Conservation (phyloP, 352 stramenopile species). For the Globisporangium canariense region DNA sequence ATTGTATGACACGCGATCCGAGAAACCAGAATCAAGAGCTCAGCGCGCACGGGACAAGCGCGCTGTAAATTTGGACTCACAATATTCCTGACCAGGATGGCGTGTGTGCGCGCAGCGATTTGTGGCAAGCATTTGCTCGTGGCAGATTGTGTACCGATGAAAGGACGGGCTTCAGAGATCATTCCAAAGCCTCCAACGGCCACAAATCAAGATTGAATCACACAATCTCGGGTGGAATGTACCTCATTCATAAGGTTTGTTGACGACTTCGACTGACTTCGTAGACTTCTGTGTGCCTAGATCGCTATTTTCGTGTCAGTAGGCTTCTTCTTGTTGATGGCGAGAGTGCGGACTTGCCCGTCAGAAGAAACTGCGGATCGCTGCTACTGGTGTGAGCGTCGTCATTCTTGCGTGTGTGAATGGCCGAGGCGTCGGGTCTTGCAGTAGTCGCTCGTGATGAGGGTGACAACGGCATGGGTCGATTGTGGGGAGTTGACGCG, state of each 20-base stretch:
- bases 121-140: neutral
- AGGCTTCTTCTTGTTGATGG: neutral
- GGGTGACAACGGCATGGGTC: neutral
- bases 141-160: neutral
- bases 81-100: neutral
- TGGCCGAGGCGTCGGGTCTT: neutral
- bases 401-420: neutral
- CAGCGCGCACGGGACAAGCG: neutral
- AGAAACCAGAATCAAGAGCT: constrained; percentile 1
- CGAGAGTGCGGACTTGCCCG: constrained; percentile 4
- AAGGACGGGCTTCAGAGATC: neutral
- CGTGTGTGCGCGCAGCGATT: neutral
- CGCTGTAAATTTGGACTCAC: neutral
- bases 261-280: neutral
- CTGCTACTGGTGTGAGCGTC: neutral
- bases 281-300: neutral
- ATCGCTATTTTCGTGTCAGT: neutral
- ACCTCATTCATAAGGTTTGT: neutral
- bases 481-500: neutral
- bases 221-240: neutral
- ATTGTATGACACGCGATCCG: constrained; percentile 1
- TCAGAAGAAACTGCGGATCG: constrained; percentile 2
- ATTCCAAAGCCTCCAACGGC: neutral
- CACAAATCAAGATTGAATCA: neutral
- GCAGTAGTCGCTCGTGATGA: neutral